These are phyloP conservation scores for Aspergillus pseudoterreus DNA, from an alignment of 2,329 filamentous ascomycete species.

Conservation along the genomic window DNA sequence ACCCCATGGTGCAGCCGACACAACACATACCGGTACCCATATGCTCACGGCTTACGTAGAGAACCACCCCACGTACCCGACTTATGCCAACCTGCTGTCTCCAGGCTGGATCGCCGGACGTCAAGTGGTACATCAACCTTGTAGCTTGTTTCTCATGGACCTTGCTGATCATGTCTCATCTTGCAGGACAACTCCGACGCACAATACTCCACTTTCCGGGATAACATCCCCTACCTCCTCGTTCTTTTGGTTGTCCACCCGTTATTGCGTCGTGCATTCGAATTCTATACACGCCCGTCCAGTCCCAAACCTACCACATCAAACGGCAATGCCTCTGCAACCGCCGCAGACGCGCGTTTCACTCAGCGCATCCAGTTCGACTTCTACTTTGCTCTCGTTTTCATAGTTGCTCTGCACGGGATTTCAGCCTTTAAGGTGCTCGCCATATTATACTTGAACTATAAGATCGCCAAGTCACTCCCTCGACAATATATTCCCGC, in stretches of 20 bases:
- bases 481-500: slow-evolving; percentile 68
- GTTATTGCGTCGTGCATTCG: slow-evolving; percentile 68
- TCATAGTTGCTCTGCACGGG: slow-evolving; percentile 76
- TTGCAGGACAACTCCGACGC: slow-evolving; percentile 78
- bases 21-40: neutral
- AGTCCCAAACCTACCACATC: slow-evolving; percentile 23
- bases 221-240: slow-evolving; percentile 78
- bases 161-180: slow-evolving; percentile 10
- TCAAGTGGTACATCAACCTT: slow-evolving; percentile 64
- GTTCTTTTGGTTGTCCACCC: slow-evolving; percentile 75
- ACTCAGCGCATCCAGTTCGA: slow-evolving; percentile 77
- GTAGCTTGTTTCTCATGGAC: neutral
- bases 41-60: slow-evolving; percentile 48
- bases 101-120: slow-evolving; percentile 90
- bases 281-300: slow-evolving; percentile 49
- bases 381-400: slow-evolving; percentile 73
- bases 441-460: slow-evolving; percentile 76
- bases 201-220: slow-evolving; percentile 81
- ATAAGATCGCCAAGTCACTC: slow-evolving; percentile 67
- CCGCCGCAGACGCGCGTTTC: slow-evolving; percentile 54
- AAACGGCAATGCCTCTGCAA: slow-evolving; percentile 16
- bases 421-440: slow-evolving; percentile 81
- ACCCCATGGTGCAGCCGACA: slow-evolving; percentile 11
- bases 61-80: slow-evolving; percentile 74
- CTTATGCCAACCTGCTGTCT: slow-evolving; percentile 67